Percentiles rank a stretch among this genome's conserved stretches.
These are phyloP conservation scores for Mollisia scopiformis DNA, from an alignment of 2,329 filamentous ascomycete genomes.

Conservation along the genomic window DNA sequence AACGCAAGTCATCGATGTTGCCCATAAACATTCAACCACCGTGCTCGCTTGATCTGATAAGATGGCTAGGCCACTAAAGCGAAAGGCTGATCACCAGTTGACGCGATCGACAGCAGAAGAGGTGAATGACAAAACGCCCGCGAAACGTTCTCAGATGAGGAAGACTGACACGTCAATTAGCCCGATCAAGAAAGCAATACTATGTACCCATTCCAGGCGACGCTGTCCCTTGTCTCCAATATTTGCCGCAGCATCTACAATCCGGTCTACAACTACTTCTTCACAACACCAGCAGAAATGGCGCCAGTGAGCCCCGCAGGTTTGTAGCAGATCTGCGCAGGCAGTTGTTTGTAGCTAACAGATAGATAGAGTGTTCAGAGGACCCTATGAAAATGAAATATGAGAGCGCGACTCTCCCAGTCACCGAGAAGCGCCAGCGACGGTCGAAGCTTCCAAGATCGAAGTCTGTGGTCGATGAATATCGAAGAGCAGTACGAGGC, in stretches of 20 bases:
- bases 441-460: neutral
- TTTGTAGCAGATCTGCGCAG: neutral
- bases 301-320: neutral
- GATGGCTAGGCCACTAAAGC: slow-evolving; percentile 27
- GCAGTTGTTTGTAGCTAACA: neutral
- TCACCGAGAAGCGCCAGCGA: neutral
- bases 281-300: neutral
- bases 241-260: neutral
- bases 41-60: slow-evolving; percentile 13
- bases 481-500: slow-evolving; percentile 8
- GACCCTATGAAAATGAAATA: neutral
- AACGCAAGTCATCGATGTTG: slow-evolving; percentile 14
- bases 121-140: neutral
- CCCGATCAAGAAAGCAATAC: neutral
- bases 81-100: slow-evolving; percentile 30
- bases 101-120: slow-evolving; percentile 8
- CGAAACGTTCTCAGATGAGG: neutral
- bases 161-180: neutral
- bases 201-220: neutral
- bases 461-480: slow-evolving; percentile 14
- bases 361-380: neutral
- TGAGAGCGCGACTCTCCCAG: neutral
- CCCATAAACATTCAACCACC: neutral
- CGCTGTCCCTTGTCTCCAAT: neutral
- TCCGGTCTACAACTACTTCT: neutral